Percentiles rank a stretch among this genome's conserved stretches.
phyloP scores from a whole-genome alignment of 2,329 filamentous ascomycete species.

The Elsinoe australis region DNA sequence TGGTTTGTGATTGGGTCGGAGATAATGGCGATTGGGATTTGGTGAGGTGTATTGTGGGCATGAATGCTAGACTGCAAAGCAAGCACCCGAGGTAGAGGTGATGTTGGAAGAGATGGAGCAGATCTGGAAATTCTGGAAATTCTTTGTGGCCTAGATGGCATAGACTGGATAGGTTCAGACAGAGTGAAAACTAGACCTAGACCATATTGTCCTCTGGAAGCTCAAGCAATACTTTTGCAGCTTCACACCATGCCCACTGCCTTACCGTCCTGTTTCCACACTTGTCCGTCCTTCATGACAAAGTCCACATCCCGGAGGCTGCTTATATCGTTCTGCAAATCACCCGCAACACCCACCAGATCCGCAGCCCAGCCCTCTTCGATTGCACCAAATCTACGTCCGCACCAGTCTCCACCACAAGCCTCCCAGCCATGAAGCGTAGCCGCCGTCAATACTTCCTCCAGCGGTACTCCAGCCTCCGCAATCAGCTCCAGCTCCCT shows the following conservation, averaged over 20 bases:
- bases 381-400: slow-evolving; percentile 46
- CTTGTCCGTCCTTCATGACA: slow-evolving; percentile 51
- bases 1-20: slow-evolving; percentile 93
- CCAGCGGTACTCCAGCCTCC: slow-evolving; percentile 44
- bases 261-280: slow-evolving; percentile 39
- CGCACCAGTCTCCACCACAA: slow-evolving; percentile 47
- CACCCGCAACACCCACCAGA: slow-evolving; percentile 43
- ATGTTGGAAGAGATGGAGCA: neutral
- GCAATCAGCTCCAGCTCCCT: slow-evolving; percentile 50
- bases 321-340: slow-evolving; percentile 36
- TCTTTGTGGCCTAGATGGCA: too few relatives aligned
- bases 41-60: slow-evolving; percentile 75
- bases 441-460: slow-evolving; percentile 44
- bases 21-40: slow-evolving; percentile 83
- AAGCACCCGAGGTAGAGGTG: slow-evolving; percentile 20
- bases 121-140: too few relatives aligned
- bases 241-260: slow-evolving; percentile 19
- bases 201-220: too few relatives aligned
- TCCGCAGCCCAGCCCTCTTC: slow-evolving; percentile 45
- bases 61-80: slow-evolving; percentile 62
- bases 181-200: too few relatives aligned
- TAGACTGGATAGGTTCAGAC: too few relatives aligned
- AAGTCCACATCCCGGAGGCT: slow-evolving; percentile 45
- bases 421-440: slow-evolving; percentile 50
- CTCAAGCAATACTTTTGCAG: too few relatives aligned